A percentile compares a stretch with the other conserved stretches of the same genome.
phyloP scores from a whole-genome alignment of 2,329 filamentous ascomycete species.

The Huntiella omanensis region DNA sequence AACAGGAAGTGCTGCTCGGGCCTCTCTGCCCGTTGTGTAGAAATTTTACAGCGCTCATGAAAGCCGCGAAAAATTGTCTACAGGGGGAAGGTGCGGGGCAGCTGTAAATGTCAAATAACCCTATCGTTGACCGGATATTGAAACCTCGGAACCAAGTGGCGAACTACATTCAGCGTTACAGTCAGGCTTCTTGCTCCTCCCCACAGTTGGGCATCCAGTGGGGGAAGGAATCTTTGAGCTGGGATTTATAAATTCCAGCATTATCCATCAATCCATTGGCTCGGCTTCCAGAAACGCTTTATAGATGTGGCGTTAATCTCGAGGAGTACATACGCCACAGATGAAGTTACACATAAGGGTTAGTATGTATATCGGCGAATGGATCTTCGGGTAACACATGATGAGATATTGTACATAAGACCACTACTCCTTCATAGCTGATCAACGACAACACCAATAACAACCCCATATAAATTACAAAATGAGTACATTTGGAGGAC shows the following conservation, averaged over 20 bases:
- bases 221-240: neutral
- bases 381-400: neutral
- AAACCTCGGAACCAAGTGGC: neutral
- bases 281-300: neutral
- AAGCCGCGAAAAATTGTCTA: too few species aligned
- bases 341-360: too few species aligned
- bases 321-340: too few species aligned
- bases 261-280: neutral
- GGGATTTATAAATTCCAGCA: neutral
- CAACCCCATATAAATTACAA: too few species aligned
- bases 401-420: neutral
- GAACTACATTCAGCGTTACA: neutral
- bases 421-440: too few species aligned
- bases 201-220: neutral
- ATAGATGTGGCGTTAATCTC: neutral
- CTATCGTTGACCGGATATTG: neutral
- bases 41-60: too few species aligned
- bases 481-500: slow-evolving; percentile 51
- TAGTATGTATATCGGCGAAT: too few species aligned
- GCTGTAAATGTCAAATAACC: neutral
- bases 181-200: neutral
- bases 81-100: too few species aligned
- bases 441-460: too few species aligned
- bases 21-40: too few species aligned
- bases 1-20: too few species aligned